Base-by-base conservation (phyloP, 805 yeast genomes). In the Cyberlindnera misumaiensis region DNA sequence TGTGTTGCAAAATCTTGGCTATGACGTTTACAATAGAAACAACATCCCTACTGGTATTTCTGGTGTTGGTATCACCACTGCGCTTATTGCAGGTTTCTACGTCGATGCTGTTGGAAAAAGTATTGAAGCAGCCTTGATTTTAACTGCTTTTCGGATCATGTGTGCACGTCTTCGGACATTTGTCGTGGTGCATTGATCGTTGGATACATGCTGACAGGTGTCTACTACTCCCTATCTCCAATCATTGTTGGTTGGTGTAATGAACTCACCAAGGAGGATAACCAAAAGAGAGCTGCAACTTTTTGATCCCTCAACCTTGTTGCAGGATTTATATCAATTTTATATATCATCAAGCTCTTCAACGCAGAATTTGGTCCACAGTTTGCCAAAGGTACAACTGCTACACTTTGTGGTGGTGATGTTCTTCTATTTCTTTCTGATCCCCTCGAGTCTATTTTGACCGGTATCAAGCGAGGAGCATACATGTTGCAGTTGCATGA, bases 181-280 rank as follows among this genome's bases (percentile, higher is more conserved):
- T 29, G 49, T 3, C 36, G 46, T 26, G 43, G 35, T 15, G 43
- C 47, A n/a, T 36, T 44, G 28, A 36, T 50, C 26, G 39, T 35
- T 29, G 54, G 49, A 0, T 50, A 45, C 30, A 27, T 41, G 14
- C 31, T 48, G 10, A 34, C 35, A 4, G 53, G 52, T 28, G 41
- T 46, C 9, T 44, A 35, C 26, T 42, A 40, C 12, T 48, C 52
- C 5, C 32, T 41, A 10, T 44, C 48, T 3, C 48, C 49, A 11
- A 30, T 44, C 13, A 42, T 50, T 22, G 52, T 46, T 17, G 41
- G 45, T 15, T 51, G 56, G 56, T 46, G 53, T 31, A 51, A 51
- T 34, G 54, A 51, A 32, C 28, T 49, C 35, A 44, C 51, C 4
- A 46, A 44, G 29, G 55, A 51, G 12, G 56, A 49, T 31, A 44